These are phyloP conservation scores for Rostrohypoxylon terebratum DNA, from an alignment of 495 filamentous ascomycete species.

Conservation along the genomic window DNA sequence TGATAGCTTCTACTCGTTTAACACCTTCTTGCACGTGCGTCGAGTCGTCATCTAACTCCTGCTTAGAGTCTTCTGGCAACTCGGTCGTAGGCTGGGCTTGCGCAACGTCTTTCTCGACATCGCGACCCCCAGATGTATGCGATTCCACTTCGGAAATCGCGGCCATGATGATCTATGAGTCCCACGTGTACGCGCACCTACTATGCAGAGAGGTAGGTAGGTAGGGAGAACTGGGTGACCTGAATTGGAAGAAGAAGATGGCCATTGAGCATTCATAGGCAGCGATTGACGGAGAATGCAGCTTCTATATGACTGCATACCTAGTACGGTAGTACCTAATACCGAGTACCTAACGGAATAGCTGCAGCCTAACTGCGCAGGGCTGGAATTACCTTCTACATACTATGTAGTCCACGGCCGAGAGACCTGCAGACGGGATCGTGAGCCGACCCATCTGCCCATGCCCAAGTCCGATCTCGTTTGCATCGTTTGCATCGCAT, in stretches of 20 bases:
- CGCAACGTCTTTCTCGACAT: slow-evolving; percentile 31
- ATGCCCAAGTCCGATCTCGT: slow-evolving; percentile 10
- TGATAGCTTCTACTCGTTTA: slow-evolving; percentile 51
- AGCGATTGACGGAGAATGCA: not conserved
- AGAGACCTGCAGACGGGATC: slow-evolving; percentile 4
- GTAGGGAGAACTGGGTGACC: not conserved
- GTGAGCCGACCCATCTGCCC: slow-evolving; percentile 1
- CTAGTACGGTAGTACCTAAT: no score
- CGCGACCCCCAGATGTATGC: slow-evolving; percentile 20
- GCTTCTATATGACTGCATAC: not conserved
- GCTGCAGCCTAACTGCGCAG: not conserved
- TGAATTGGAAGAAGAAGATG: not conserved
- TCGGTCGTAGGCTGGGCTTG: slow-evolving; percentile 20
- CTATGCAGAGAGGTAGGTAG: no score
- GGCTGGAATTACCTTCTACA: slow-evolving; percentile 14
- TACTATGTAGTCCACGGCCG: not conserved
- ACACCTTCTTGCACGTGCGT: slow-evolving; percentile 47
- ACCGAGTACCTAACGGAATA: not conserved
- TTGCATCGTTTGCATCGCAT: not conserved
- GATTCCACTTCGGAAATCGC: slow-evolving; percentile 4
- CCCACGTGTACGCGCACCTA: not conserved
- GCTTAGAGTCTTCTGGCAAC: slow-evolving; percentile 34
- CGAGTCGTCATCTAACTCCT: slow-evolving; percentile 28
- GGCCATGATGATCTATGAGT: slow-evolving; percentile 7
- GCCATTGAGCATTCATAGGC: not conserved